Evolutionary conservation across 108 stramenopile genomes (phyloP).

Genomic region (Cafeteria roenbergensis): DNA sequence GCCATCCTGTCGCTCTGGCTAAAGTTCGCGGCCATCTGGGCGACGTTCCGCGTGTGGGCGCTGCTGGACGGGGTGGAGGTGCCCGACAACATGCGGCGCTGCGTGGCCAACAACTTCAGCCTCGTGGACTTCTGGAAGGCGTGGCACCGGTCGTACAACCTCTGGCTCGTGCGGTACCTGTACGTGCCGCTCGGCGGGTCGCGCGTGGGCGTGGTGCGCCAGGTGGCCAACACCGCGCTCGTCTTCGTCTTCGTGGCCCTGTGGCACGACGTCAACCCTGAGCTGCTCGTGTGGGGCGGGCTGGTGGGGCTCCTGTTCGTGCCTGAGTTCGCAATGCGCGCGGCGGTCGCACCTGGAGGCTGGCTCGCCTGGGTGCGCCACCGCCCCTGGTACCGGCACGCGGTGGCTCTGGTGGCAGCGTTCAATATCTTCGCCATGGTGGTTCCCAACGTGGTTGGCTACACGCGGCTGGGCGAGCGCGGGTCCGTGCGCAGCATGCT

Average conservation of each 20-base stretch:
- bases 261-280: constrained; percentile 47
- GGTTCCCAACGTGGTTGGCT: too few species aligned
- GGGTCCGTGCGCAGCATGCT: too few species aligned
- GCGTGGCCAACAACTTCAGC: constrained; percentile 36
- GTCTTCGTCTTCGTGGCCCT: constrained; percentile 46
- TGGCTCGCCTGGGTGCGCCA: too few species aligned
- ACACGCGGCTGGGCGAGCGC: too few species aligned
- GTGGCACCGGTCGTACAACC: constrained; percentile 49
- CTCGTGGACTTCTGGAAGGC: constrained; percentile 42
- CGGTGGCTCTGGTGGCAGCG: too few species aligned
- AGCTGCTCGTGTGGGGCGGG: constrained; percentile 43
- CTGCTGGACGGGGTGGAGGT: constrained; percentile 37
- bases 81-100: constrained; percentile 44
- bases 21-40: constrained; percentile 48
- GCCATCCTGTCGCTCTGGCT: constrained; percentile 43
- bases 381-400: too few species aligned
- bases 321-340: constrained; percentile 22
- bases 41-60: constrained; percentile 40
- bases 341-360: too few species aligned
- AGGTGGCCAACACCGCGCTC: constrained; percentile 27
- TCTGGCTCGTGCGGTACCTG: constrained; percentile 48
- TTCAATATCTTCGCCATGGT: too few species aligned
- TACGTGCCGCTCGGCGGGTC: constrained; percentile 45
- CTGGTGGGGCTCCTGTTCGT: constrained; percentile 34
- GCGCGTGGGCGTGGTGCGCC: background rate